Evolutionary conservation across 2,329 filamentous ascomycete genomes (phyloP), one percentile per base, ranked within the genome.

Genomic region (Xylariaceae sp.): DNA sequence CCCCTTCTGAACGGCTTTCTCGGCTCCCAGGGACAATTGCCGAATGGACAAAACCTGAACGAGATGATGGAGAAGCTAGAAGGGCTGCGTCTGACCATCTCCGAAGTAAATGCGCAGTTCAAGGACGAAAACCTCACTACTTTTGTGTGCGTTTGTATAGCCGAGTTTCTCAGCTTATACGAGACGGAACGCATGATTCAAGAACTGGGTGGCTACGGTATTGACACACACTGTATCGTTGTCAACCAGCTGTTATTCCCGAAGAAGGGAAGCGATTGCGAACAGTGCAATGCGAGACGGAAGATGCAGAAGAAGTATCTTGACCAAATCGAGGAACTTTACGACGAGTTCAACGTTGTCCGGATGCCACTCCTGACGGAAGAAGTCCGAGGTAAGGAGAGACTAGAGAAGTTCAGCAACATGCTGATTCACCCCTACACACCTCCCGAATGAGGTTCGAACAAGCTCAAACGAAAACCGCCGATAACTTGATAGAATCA

Each of bases 231-330:
- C 76, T 85, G 87, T 68, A 97, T 99, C 70, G 94, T 99, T 43
- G 94, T 99, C 67, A 99, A 99, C 74, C 94, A 99, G 79, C 80
- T 99, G 62, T 78, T 99, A 53, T 99, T 96, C 76, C 94, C 94
- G 16, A 89, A 88, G 72, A 80, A 86, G 61, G 86, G 85, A 49
- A 95, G 87, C 68, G 81, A 84, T 34, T 99, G 94, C 73, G 91
- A 96, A 59, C 94, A 99, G 77, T 99, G 94, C 74, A 95, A 91
- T 69, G 88, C 94, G 43, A 80, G 94, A 61, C 80, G 92, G 67
- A 95, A 95, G 78, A 99, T 99, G 94, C 94, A 99, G 79, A 94
- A 91, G 79, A 99, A 99, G 77, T 99, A 99, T 70, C 80, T 99
- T 41, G 92, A 97, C 69, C 92, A 99, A 79, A 97, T 97, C 66